Evolutionary conservation across 2,329 filamentous ascomycete species (phyloP), one percentile per base, ranked within the genome.

Genomic region (Canariomyces notabilis): DNA sequence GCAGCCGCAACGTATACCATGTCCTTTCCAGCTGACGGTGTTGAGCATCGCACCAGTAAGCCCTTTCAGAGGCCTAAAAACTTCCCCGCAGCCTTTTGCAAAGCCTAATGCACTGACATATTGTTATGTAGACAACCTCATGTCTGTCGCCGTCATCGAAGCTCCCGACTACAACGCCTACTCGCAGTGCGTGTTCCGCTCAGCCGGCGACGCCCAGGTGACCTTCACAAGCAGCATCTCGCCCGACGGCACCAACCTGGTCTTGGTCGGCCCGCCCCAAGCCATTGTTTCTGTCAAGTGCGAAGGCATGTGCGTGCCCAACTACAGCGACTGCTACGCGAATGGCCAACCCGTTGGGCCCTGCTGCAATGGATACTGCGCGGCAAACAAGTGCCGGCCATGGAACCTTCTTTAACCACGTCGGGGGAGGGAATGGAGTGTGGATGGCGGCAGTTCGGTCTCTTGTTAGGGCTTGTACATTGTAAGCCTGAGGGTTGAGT

Each of bases 291-390:
- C 61, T 12, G 70, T 75, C 18, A 67, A 61, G 52, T 74, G 72
- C 59, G 52, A 61, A 42, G 69, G 70, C 43, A 52, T 59, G 3
- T 76, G 70, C 53, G 60, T 74, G n/a, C 50, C 62, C 2, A 67
- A 61, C 5, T 71, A 68, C 42, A 58, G 67, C 18, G 57, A 60
- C 19, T 72, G 70, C 54, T 70, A 64, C 51, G 38, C 49, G 32
- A 55, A 66, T 7, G 66, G 64, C 2, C 65, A 68, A 50, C 59
- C 46, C 12, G 56, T 67, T 5, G 69, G 65, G 1, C 56, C 60
- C 21, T 73, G 71, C 62, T 73, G 70, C 57, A 67, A 64, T 18
- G 70, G 70, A 5, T 67, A 64, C 53, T 73, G 70, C 44, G 67
- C 67, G 2, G 70, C 65, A 4, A 63, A 61, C 22, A 62, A 61